A percentile compares a stretch with the other conserved stretches of the same genome.
Evolutionary conservation across 805 yeast species (phyloP).

Genomic region (Wickerhamomyces bovis): DNA sequence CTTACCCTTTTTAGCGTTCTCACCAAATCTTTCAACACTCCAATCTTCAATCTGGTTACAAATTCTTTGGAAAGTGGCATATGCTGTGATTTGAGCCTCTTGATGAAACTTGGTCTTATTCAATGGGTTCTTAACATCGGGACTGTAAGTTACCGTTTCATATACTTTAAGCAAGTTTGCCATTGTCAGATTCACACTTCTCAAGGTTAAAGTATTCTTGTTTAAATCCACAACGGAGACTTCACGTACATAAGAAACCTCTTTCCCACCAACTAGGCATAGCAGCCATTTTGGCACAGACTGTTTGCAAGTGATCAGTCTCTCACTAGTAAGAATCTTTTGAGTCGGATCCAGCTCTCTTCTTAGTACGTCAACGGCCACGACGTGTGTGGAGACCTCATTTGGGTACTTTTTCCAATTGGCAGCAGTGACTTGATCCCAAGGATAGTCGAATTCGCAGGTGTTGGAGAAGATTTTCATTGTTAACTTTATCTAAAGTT

Average conservation of each 20-base stretch:
- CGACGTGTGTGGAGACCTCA: conserved; percentile 85
- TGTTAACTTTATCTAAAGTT: neutral
- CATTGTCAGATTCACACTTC: conserved; percentile 85
- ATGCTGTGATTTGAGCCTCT: conserved; percentile 85
- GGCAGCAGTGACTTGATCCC: conserved; percentile 95
- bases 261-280: conserved; percentile 64
- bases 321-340: conserved; percentile 65
- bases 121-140: conserved; percentile 49
- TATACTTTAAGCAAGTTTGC: conserved; percentile 67
- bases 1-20: conserved; percentile 80
- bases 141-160: conserved; percentile 80
- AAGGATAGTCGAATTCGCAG: conserved; percentile 72
- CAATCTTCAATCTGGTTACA: conserved; percentile 88
- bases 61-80: conserved; percentile 59
- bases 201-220: conserved; percentile 60
- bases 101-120: conserved; percentile 63
- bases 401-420: conserved; percentile 98
- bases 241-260: conserved; percentile 79
- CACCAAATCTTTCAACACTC: conserved; percentile 83
- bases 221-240: conserved; percentile 75
- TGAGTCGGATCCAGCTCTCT: conserved; percentile 56
- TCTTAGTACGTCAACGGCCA: conserved; percentile 82
- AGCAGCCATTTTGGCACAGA: conserved; percentile 79
- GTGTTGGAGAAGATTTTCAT: conserved; percentile 78
- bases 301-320: conserved; percentile 85